Evolutionary conservation across 2,329 filamentous ascomycete genomes (phyloP).

Genomic region (Exophiala viscosa): DNA sequence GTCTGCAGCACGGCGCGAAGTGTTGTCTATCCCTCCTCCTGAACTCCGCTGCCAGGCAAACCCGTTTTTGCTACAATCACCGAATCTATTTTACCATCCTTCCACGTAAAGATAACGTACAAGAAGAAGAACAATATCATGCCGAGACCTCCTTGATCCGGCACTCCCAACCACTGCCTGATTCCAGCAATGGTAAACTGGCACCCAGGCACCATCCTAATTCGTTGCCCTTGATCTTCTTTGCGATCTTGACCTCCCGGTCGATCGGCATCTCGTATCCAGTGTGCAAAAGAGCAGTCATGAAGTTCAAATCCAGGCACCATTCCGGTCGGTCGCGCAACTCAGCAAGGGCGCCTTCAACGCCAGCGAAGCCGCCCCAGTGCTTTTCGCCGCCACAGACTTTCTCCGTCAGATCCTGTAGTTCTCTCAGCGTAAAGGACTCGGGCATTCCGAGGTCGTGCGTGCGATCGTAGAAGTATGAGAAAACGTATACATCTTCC

Average conservation of each 20-base stretch:
- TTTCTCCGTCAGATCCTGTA: conserved; percentile 76
- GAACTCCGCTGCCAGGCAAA: neutral
- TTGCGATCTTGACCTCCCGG: conserved; percentile 93
- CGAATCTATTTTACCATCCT: neutral
- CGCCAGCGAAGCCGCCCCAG: conserved; percentile 76
- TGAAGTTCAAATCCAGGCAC: conserved; percentile 95
- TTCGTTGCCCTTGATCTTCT: conserved; percentile 98
- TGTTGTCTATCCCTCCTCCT: neutral
- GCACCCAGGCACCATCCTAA: conserved; percentile 96
- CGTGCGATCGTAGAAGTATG: conserved; percentile 96
- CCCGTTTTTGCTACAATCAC: neutral
- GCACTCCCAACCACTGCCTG: conserved; percentile 85
- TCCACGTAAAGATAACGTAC: too few species aligned
- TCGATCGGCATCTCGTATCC: conserved; percentile 98
- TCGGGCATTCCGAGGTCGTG: conserved; percentile 96
- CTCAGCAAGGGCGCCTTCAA: conserved; percentile 76
- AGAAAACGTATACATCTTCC: conserved; percentile 94
- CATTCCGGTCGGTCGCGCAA: conserved; percentile 78
- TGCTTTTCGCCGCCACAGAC: conserved; percentile 74
- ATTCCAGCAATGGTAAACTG: conserved; percentile 77
- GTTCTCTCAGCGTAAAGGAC: conserved; percentile 85
- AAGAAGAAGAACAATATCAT: neutral
- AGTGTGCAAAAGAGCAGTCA: conserved; percentile 86
- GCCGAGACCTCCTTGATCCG: conserved; percentile 68
- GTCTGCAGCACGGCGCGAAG: too few species aligned